Conservation (phyloP, 768 basidiomycete genomes). For the Rhizopogon roseolus region DNA sequence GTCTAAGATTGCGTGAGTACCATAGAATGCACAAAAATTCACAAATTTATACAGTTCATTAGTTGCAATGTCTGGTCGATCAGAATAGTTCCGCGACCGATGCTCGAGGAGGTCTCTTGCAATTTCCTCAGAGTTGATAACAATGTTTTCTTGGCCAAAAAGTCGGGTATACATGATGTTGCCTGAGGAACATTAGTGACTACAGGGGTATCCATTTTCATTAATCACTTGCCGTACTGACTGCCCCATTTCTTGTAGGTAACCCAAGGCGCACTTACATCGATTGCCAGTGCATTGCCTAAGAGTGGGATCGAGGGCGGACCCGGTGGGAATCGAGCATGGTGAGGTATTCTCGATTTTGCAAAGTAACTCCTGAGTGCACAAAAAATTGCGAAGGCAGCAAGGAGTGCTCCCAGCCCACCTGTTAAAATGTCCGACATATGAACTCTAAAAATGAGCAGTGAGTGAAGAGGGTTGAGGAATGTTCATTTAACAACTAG, state of each 20-base stretch:
- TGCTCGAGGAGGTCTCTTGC: slow-evolving; percentile 1
- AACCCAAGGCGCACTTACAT: slow-evolving; percentile 11
- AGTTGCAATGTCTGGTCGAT: neutral
- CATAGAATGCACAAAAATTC: neutral
- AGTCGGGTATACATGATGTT: neutral
- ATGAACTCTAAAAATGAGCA: no score
- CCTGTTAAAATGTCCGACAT: no score
- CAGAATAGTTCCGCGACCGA: slow-evolving; percentile 2
- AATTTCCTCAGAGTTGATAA: neutral
- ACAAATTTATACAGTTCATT: neutral
- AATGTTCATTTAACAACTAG: no score
- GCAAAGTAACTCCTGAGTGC: no score
- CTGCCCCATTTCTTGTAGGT: slow-evolving; percentile 17
- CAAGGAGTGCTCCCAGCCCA: no score
- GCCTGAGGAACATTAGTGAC: neutral
- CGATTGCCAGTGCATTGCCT: slow-evolving; percentile 17
- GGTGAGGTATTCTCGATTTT: no score
- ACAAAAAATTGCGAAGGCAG: no score
- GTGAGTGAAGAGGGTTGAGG: no score
- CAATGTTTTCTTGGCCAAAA: neutral
- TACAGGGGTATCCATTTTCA: neutral
- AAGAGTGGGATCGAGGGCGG: slow-evolving; percentile 11
- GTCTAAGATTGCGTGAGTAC: neutral
- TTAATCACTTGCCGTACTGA: slow-evolving; percentile 12
- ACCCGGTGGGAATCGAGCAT: slow-evolving; percentile 12